Conservation (phyloP, 2,329 filamentous ascomycete species). For the Xylariaceae sp. region DNA sequence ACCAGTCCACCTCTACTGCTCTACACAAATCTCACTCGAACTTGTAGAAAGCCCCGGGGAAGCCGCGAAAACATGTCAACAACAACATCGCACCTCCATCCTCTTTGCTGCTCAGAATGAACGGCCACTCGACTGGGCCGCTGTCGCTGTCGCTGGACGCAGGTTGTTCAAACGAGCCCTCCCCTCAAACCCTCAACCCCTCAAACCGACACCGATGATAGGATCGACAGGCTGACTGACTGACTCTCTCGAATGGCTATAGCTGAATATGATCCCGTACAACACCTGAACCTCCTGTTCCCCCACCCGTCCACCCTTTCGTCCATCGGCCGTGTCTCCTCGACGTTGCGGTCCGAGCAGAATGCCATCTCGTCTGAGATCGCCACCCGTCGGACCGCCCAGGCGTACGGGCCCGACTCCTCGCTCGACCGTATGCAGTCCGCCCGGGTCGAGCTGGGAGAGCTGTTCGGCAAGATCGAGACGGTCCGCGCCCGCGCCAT, state of each 20-base stretch:
- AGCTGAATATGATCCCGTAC: constrained; percentile 84
- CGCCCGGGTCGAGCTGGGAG: constrained; percentile 81
- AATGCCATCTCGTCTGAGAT: constrained; percentile 80
- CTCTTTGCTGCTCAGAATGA: constrained; percentile 34
- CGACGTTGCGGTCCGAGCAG: constrained; percentile 67
- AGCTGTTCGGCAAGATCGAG: constrained; percentile 92
- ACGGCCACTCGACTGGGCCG: constrained; percentile 33
- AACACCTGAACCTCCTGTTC: constrained; percentile 91
- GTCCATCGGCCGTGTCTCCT: constrained; percentile 69
- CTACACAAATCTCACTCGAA: no score
- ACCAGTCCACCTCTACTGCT: no score
- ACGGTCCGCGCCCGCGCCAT: constrained; percentile 82
- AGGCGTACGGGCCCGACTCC: constrained; percentile 79
- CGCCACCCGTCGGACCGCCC: constrained; percentile 63
- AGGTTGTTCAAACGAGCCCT: no score
- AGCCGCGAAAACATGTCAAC: no score
- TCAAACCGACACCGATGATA: background rate
- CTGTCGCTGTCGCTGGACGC: constrained; percentile 38
- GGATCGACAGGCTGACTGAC: constrained; percentile 20
- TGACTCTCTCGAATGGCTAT: constrained; percentile 11
- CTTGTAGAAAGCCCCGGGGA: no score
- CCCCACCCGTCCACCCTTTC: constrained; percentile 79
- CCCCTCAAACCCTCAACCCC: no score
- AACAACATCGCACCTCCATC: no score
- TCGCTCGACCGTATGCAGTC: constrained; percentile 87